Evolutionary conservation across 2,329 filamentous ascomycete species (phyloP), one percentile per base, ranked within the genome.

Genomic region (Cladobotryum protrusum): DNA sequence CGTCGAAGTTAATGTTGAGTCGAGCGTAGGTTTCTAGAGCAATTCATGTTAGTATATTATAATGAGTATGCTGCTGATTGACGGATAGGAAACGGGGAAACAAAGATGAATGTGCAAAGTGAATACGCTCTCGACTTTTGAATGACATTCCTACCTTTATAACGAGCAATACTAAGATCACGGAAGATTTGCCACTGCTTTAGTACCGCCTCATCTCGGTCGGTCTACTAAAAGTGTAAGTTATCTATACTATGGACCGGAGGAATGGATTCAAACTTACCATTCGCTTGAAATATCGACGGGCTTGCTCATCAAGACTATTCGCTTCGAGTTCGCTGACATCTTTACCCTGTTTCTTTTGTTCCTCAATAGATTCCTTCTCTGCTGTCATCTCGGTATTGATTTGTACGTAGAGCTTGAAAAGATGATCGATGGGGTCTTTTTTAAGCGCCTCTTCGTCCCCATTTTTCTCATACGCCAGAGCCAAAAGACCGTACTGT

Each of bases 371-470:
- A 52, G 76, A 64, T 55, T 86, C 84, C 56, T 85, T 84, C 71
- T 91, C 85, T 0, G 75, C 79, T 2, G 73, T 67, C 63, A 85
- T 77, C 44, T 88, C 82, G 52, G 70, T 70, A 67, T 86, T 89
- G 66, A 92, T 89, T 66, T 82, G 79, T 54, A 91, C 87, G 61
- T 92, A 93, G 46, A 93, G 83, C 61, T 90, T 81, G 67, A 85
- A 91, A 8, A 93, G 73, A 65, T 93, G 88, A 66, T 87, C 86
- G 62, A 92, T 89, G 12, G 88, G 87, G 60, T 92, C 87, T 43
- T 76, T 75, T 55, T 79, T 67, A 11, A 93, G 75, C 52, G 82
- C 79, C 57, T 85, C 82, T 66, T 92, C 87, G 53, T 78, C 81
- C 24, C 88, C 88, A 63, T 86, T 91, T 60, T 80, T 81, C 63